Percentiles rank a stretch among this genome's conserved stretches.
Evolutionary conservation across 2,329 filamentous ascomycete genomes (phyloP).

Genomic region (Stagonosporopsis cucurbitacearum): DNA sequence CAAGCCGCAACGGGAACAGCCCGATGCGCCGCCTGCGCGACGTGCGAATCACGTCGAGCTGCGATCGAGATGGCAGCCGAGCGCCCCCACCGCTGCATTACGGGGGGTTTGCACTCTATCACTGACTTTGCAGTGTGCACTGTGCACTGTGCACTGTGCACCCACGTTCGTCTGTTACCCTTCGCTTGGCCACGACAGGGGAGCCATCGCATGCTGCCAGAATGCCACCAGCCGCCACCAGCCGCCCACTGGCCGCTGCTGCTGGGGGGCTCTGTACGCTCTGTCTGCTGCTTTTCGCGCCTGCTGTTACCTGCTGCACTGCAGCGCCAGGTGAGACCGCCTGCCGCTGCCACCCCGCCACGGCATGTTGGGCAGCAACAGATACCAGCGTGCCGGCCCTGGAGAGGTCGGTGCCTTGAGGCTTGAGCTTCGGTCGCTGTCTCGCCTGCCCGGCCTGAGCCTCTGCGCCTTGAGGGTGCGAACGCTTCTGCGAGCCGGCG

Average conservation of each 20-base stretch:
- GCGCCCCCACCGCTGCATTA: constrained; percentile 22
- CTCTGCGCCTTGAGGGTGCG: constrained; percentile 2
- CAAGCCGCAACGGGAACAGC: constrained; percentile 24
- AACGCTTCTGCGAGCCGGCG: constrained; percentile 2
- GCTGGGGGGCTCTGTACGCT: no score
- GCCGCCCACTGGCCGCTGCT: no score
- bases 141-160: no score
- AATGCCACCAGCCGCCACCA: constrained; percentile 4
- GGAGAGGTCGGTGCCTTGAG: constrained; percentile 9
- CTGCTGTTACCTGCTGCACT: no score
- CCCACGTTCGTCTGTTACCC: constrained; percentile 27
- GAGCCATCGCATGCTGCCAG: constrained; percentile 11
- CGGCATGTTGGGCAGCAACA: constrained; percentile 14
- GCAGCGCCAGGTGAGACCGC: not conserved
- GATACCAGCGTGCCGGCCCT: not conserved
- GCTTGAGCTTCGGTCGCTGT: no score
- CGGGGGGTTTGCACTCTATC: constrained; percentile 22
- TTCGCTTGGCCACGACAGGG: constrained; percentile 20
- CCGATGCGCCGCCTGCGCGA: constrained; percentile 10
- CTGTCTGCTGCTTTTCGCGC: constrained; percentile 3
- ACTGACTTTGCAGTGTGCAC: no score
- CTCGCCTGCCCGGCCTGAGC: no score
- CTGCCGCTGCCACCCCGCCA: constrained; percentile 10
- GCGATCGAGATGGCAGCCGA: constrained; percentile 39
- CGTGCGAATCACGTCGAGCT: constrained; percentile 30